Evolutionary conservation across 2,329 filamentous ascomycete genomes (phyloP).

Genomic region (Nannizziopsis barbatae): DNA sequence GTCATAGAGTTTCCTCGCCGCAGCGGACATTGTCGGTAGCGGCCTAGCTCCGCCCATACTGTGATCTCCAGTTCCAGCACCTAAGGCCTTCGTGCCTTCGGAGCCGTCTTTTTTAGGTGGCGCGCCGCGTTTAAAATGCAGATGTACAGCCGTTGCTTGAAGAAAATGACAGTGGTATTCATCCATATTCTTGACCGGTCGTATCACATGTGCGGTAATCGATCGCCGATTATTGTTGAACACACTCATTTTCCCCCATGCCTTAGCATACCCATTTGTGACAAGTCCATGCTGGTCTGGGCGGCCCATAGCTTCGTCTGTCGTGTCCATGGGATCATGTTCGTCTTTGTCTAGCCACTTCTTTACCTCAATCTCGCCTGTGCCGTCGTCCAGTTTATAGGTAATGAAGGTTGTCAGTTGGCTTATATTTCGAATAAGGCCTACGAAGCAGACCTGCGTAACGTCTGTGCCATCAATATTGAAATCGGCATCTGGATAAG

Average conservation of each 20-base stretch:
- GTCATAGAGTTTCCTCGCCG: constrained; percentile 60
- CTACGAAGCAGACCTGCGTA: constrained; percentile 72
- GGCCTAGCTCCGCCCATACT: constrained; percentile 19
- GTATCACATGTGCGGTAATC: constrained; percentile 68
- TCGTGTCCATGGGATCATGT: constrained; percentile 38
- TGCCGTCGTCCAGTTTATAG: constrained; percentile 91
- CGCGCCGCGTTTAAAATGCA: constrained; percentile 66
- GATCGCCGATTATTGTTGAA: constrained; percentile 69
- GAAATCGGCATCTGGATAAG: constrained; percentile 64
- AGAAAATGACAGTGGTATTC: constrained; percentile 88
- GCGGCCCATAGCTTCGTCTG: constrained; percentile 32
- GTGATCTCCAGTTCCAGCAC: constrained; percentile 19
- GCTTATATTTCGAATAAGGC: constrained; percentile 77
- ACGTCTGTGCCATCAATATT: constrained; percentile 67
- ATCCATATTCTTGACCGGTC: constrained; percentile 72
- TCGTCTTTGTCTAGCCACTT: constrained; percentile 40
- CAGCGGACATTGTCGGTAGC: constrained; percentile 41
- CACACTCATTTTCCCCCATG: constrained; percentile 71
- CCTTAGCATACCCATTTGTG: constrained; percentile 69
- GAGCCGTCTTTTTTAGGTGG: constrained; percentile 34
- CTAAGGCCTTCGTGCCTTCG: constrained; percentile 29
- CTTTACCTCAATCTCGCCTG: constrained; percentile 70
- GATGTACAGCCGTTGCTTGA: constrained; percentile 77
- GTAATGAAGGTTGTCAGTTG: constrained; percentile 84
- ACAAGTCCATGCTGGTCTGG: constrained; percentile 47